Evolutionary conservation across 2,329 filamentous ascomycete species (phyloP), one percentile per base, ranked within the genome.

Genomic region (Sphaerulina musiva): DNA sequence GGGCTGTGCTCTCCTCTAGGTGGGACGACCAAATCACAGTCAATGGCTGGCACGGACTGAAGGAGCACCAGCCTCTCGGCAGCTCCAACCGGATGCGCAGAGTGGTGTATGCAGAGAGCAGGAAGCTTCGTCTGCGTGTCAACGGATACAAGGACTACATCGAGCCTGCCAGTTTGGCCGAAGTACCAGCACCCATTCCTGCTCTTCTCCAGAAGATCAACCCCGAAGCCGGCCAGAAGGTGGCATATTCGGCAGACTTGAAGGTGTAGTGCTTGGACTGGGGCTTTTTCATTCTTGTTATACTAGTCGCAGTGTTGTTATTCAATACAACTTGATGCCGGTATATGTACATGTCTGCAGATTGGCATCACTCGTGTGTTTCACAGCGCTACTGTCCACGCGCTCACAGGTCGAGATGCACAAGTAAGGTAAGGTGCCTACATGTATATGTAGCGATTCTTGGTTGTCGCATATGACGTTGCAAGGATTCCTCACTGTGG

Each of bases 141-240:
- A 73, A 73, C 61, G 72, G 69, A 38, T 67, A 70, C 54, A 69
- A 67, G 59, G 66, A 70, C 46, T 72, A 73, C 57, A 57, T 73
- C 20, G 70, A 74, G 65, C 71, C 70, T 2, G 58, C 57, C 38
- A 64, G 67, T 48, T 55, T 74, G 10, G 56, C 64, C 8, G 71
- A 73, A 54, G 70, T 72, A 6, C 70, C 71, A 6, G 70, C 61
- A 23, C 67, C 67, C 2, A 63, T 68, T 50, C 60, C 65, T 17
- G 62, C 65, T 11, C 62, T 66, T 12, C 62, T 65, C 48, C 46
- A 68, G 36, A 54, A 41, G 11, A 56, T 59, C 39, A 62, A 62
- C 26, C 55, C 58, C 6, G 57, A 63, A 48, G 58, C 60, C 7
- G 56, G 59, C 1, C 63, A 65, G 48, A 53, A 59, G 45, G 62